Evolutionary conservation across 495 filamentous ascomycete genomes (phyloP), one percentile per base, ranked within the genome.

Genomic region (Lophiotrema nucula): DNA sequence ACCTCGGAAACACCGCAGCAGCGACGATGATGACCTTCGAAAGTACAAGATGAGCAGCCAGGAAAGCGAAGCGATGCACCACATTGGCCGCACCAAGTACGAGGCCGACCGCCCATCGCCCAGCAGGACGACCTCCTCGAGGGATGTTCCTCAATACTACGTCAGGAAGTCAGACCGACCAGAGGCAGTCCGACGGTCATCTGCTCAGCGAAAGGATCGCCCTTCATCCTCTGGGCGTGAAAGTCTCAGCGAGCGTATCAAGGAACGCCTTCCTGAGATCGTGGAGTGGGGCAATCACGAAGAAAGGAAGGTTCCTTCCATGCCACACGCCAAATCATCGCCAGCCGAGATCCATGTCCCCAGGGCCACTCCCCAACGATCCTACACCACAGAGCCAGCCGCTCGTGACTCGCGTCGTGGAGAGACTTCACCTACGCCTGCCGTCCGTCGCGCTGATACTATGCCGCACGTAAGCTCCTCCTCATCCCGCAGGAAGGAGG

Each of bases 401-500:
- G n/a, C n/a, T n/a, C 47, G 49, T 11, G 59, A 67, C n/a, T 53
- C 42, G 35, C 64, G 55, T 16, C 59, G 64, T 24, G 45, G 47
- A 8, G 50, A 66, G 25, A 49, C 60, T 0, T 62, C 64, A 11
- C 56, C 56, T 19, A 52, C 53, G 31, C 60, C 66, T 18, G 28
- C 18, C 13, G 47, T 69, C 45, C 67, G 64, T 28, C 64, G 67
- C 25, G 44, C 64, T 15, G 64, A 69, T 41, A 67, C 67, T 5
- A 65, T 67, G 67, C 64, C 67, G 6, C 21, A 39, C 3, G 47
- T 42, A n/a, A 35, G 33, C 37, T 12, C 41, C 4, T 56, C 65
- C 11, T 47, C 56, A 15, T 52, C 55, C 16, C 53, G 67, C 27
- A 53, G 63, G 23, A 65, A 56, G 39, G 65, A 64, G 27, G 10